These are phyloP conservation scores for Epichloe elymi DNA, from an alignment of 2,329 filamentous ascomycete genomes.

Conservation along the genomic window DNA sequence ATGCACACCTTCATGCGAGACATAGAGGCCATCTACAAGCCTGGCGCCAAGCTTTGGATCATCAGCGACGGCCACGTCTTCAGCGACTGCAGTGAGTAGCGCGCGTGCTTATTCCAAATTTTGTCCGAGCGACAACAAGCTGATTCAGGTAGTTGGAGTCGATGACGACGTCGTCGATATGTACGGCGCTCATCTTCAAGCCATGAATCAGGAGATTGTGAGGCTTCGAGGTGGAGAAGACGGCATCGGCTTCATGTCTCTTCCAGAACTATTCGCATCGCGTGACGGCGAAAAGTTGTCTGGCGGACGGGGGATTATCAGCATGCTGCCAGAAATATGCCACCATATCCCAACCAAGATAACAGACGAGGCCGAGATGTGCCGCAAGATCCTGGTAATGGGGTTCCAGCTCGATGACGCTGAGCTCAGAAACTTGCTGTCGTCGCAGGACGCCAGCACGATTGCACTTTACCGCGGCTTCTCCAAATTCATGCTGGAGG, in stretches of 20 bases:
- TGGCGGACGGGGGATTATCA: conserved; percentile 11
- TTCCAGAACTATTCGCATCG: conserved; percentile 18
- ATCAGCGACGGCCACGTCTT: conserved; percentile 29
- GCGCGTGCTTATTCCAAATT: conserved; percentile 1
- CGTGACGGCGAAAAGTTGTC: conserved; percentile 2
- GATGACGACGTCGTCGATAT: conserved; percentile 27
- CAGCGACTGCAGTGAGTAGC: conserved; percentile 23
- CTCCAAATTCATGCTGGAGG: conserved; percentile 40
- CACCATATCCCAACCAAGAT: conserved; percentile 15
- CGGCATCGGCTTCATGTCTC: conserved; percentile 16
- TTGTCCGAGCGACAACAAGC: background rate
- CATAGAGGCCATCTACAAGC: conserved; percentile 18
- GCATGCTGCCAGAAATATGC: conserved; percentile 27
- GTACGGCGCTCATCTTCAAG: conserved; percentile 24
- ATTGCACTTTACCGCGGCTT: conserved; percentile 46
- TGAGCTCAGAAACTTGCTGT: conserved; percentile 14
- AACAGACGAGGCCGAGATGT: conserved; percentile 16
- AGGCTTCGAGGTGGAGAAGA: conserved; percentile 11
- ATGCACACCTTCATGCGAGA: conserved; percentile 17
- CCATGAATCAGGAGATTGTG: conserved; percentile 21
- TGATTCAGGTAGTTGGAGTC: conserved; percentile 22
- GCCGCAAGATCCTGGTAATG: conserved; percentile 20
- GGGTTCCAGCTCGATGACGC: conserved; percentile 21
- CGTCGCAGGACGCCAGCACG: conserved; percentile 16
- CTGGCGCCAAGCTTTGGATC: conserved; percentile 22